These are phyloP conservation scores for Pyrenula massariospora DNA, from an alignment of 495 filamentous ascomycete species.

Conservation along the genomic window DNA sequence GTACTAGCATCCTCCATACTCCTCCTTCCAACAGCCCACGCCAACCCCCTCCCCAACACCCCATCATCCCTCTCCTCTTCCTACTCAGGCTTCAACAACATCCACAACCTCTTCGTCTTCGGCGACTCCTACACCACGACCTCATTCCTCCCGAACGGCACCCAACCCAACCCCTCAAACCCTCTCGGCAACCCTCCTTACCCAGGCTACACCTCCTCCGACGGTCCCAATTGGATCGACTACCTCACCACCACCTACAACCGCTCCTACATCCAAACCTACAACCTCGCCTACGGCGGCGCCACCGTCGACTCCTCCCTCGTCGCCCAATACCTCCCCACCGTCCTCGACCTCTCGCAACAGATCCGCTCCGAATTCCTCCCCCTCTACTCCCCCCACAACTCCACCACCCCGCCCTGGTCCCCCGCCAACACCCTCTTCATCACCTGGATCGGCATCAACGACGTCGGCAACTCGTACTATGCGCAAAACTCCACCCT, in stretches of 20 bases:
- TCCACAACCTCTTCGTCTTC: not conserved
- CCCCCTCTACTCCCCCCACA: constrained; percentile 14
- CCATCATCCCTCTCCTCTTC: not conserved
- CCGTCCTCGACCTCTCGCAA: not conserved
- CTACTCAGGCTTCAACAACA: not conserved
- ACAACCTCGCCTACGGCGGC: constrained; percentile 45
- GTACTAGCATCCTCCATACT: not conserved
- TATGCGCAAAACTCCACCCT: constrained; percentile 21
- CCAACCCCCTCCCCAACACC: not conserved
- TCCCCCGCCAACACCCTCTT: constrained; percentile 48
- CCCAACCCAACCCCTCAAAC: constrained; percentile 49
- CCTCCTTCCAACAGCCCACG: not conserved
- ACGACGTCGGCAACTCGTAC: constrained; percentile 63
- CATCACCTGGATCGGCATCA: constrained; percentile 67
- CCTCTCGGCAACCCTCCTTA: constrained; percentile 63
- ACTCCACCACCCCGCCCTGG: constrained; percentile 43
- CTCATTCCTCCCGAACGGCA: constrained; percentile 49
- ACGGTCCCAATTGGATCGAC: constrained; percentile 42
- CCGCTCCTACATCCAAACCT: constrained; percentile 35
- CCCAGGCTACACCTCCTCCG: constrained; percentile 35
- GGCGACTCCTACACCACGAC: constrained; percentile 53
- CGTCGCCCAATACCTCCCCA: constrained; percentile 13
- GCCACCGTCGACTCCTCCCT: constrained; percentile 42
- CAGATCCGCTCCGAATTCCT: constrained; percentile 2
- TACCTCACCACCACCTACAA: constrained; percentile 45